Conservation (phyloP, 2,329 filamentous ascomycete species). For the Niveomyces coronatus region DNA sequence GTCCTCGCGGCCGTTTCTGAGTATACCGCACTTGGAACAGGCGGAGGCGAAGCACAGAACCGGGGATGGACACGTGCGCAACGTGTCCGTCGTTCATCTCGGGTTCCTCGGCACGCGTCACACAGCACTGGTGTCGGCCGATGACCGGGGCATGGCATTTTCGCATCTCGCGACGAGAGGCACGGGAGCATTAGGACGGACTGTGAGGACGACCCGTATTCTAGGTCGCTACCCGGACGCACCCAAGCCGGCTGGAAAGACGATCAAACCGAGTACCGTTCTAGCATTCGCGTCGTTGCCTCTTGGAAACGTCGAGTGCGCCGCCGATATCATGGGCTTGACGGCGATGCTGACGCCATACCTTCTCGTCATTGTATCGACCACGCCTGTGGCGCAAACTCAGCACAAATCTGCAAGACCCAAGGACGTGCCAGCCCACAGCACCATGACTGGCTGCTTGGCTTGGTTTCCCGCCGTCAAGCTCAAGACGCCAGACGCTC, state of each 20-base stretch:
- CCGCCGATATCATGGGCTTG: constrained; percentile 77
- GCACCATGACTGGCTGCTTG: constrained; percentile 84
- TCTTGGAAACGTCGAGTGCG: constrained; percentile 84
- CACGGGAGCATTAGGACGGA: constrained; percentile 73
- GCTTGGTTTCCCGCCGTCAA: constrained; percentile 97
- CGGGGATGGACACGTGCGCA: constrained; percentile 73
- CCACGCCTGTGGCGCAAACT: constrained; percentile 89
- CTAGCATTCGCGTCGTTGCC: constrained; percentile 85
- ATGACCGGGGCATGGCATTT: constrained; percentile 94
- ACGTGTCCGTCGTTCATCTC: constrained; percentile 74
- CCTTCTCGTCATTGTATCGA: constrained; percentile 91
- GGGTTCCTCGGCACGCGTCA: constrained; percentile 90
- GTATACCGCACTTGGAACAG: constrained; percentile 68
- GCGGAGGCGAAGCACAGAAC: constrained; percentile 53
- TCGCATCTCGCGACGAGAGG: constrained; percentile 91
- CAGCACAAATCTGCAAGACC: constrained; percentile 89
- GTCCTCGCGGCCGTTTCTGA: constrained; percentile 77
- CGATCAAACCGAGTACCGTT: constrained; percentile 85
- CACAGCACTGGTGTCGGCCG: constrained; percentile 89
- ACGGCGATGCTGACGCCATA: constrained; percentile 96
- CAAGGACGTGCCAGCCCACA: constrained; percentile 82
- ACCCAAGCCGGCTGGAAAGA: constrained; percentile 49
- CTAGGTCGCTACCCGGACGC: constrained; percentile 80
- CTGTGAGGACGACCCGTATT: constrained; percentile 82
- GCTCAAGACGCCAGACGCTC: constrained; percentile 63